phyloP scores from a whole-genome alignment of 768 basidiomycete genomes.

The Erythrobasidium yunnanense region DNA sequence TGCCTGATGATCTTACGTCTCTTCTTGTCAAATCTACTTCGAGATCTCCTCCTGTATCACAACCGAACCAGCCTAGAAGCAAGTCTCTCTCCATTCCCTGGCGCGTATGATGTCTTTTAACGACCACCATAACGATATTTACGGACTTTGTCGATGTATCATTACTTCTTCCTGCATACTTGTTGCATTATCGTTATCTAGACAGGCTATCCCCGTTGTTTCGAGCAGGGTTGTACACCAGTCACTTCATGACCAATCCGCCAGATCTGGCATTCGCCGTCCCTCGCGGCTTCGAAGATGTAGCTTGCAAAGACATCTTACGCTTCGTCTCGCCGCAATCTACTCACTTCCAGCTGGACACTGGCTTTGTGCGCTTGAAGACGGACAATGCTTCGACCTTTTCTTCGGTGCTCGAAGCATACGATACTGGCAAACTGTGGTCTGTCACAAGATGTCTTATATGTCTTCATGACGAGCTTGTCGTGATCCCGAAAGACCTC shows the following conservation, averaged over 20 bases:
- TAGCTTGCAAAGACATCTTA: conserved; percentile 1
- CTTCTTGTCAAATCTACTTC: conserved; percentile 1
- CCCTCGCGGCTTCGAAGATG: conserved; percentile 13
- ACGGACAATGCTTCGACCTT: too few relatives aligned
- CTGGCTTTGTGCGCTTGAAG: too few relatives aligned
- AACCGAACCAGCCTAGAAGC: too few relatives aligned
- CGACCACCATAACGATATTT: too few relatives aligned
- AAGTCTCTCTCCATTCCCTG: not conserved
- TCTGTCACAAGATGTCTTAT: not conserved
- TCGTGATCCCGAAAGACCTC: not conserved
- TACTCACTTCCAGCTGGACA: not conserved
- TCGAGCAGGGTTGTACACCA: too few relatives aligned
- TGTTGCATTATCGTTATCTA: too few relatives aligned
- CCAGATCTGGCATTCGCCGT: conserved; percentile 3
- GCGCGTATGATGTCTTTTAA: too few relatives aligned
- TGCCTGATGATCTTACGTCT: not conserved
- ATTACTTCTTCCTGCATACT: too few relatives aligned
- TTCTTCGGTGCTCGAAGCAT: too few relatives aligned
- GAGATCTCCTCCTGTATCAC: not conserved
- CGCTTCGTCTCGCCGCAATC: not conserved
- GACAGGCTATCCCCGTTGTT: too few relatives aligned
- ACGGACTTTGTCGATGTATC: too few relatives aligned
- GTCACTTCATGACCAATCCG: too few relatives aligned
- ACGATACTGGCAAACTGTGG: not conserved
- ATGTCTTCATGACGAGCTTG: not conserved